phyloP scores from a whole-genome alignment of 495 filamentous ascomycete genomes.

The Annulohypoxylon maeteangense region DNA sequence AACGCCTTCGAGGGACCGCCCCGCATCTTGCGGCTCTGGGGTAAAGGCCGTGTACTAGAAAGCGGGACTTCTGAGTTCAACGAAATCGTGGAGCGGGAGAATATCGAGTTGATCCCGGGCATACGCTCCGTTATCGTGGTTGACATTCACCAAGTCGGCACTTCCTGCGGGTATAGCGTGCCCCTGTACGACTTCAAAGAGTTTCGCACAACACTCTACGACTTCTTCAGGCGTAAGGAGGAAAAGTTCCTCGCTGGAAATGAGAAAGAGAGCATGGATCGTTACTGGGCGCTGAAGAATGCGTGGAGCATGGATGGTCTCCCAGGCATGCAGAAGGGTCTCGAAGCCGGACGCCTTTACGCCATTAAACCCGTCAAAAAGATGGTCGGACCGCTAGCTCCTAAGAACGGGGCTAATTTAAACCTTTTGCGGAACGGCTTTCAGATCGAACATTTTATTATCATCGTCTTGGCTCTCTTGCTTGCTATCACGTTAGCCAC shows the following conservation, averaged over 20 bases:
- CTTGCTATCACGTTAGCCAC: slow-evolving; percentile 43
- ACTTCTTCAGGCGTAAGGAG: slow-evolving; percentile 59
- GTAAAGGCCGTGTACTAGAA: slow-evolving; percentile 73
- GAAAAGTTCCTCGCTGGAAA: slow-evolving; percentile 55
- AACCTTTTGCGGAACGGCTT: slow-evolving; percentile 18
- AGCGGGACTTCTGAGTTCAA: slow-evolving; percentile 59
- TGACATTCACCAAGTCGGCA: slow-evolving; percentile 71
- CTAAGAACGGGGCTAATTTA: slow-evolving; percentile 27
- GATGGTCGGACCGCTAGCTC: slow-evolving; percentile 57
- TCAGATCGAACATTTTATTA: slow-evolving; percentile 39
- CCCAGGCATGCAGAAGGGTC: slow-evolving; percentile 59
- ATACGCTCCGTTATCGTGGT: slow-evolving; percentile 72
- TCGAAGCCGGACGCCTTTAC: slow-evolving; percentile 53
- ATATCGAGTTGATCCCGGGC: slow-evolving; percentile 56
- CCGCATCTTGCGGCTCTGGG: slow-evolving; percentile 77
- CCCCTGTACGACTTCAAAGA: slow-evolving; percentile 63
- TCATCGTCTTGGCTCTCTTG: slow-evolving; percentile 33
- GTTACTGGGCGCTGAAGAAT: slow-evolving; percentile 69
- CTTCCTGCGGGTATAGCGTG: slow-evolving; percentile 64
- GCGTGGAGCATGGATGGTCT: slow-evolving; percentile 65
- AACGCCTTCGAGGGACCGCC: slow-evolving; percentile 72
- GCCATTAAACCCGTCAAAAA: slow-evolving; percentile 62
- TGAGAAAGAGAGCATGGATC: slow-evolving; percentile 63
- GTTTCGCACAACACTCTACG: slow-evolving; percentile 58
- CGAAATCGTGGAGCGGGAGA: slow-evolving; percentile 58